A percentile compares a stretch with the other conserved stretches of the same genome.
phyloP scores from a whole-genome alignment of 23 red algal genomes.

The Chondrus crispus region DNA sequence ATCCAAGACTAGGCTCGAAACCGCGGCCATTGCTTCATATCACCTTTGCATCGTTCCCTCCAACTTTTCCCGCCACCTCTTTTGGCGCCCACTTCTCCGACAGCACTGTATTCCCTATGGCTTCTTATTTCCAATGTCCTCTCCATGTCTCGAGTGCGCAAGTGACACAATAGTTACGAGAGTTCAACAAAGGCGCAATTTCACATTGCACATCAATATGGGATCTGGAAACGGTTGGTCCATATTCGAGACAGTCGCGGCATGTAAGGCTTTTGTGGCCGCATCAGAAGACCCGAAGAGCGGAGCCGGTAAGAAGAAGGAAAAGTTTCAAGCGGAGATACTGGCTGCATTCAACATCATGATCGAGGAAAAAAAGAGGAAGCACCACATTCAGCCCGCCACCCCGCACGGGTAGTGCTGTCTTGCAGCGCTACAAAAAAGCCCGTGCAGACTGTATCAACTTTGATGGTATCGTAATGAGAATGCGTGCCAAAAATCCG shows the following conservation, averaged over 20 bases:
- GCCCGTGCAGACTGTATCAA: neutral
- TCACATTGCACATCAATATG: too few relatives aligned
- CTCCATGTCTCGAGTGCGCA: too few relatives aligned
- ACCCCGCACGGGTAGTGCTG: neutral
- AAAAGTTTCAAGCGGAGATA: neutral
- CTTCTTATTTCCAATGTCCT: too few relatives aligned
- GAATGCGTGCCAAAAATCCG: slow-evolving; percentile 3
- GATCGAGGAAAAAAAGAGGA: neutral
- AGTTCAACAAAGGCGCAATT: too few relatives aligned
- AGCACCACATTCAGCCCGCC: neutral
- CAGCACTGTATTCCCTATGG: too few relatives aligned
- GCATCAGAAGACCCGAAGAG: neutral
- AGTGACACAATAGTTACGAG: too few relatives aligned
- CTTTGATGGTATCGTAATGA: slow-evolving; percentile 13
- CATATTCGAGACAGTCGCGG: neutral
- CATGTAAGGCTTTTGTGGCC: neutral
- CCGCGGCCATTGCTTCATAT: too few relatives aligned
- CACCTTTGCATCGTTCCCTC: too few relatives aligned
- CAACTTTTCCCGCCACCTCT: too few relatives aligned
- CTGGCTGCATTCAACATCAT: neutral
- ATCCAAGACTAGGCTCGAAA: too few relatives aligned
- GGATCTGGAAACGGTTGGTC: neutral
- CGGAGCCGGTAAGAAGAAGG: neutral
- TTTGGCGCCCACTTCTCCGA: too few relatives aligned
- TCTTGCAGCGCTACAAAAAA: slow-evolving; percentile 38